Conservation (phyloP, 1,139 yeast genomes). For the Lizanozyma gosingica region DNA sequence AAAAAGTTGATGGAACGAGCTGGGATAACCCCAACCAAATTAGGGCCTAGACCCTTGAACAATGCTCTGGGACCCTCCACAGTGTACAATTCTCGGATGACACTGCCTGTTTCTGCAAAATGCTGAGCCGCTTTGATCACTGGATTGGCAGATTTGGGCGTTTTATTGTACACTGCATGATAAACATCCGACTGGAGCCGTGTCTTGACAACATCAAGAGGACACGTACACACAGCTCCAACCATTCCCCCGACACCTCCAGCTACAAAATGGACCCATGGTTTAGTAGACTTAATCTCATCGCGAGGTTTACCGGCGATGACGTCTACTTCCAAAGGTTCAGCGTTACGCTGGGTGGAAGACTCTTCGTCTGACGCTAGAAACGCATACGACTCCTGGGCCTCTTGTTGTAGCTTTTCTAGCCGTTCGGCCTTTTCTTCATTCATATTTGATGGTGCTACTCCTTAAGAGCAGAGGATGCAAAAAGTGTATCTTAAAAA, state of each 20-base stretch:
- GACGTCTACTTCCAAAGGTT: constrained; percentile 14
- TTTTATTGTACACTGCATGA: constrained; percentile 28
- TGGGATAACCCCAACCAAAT: constrained; percentile 96
- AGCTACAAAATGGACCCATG: constrained; percentile 98
- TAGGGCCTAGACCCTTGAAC: constrained; percentile 94
- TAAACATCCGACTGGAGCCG: constrained; percentile 85
- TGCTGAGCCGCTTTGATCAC: constrained; percentile 50
- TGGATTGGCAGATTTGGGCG: constrained; percentile 33
- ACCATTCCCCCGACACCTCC: constrained; percentile 98
- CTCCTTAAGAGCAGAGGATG: too few species aligned
- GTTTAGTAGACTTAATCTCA: constrained; percentile 36
- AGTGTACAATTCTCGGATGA: constrained; percentile 56
- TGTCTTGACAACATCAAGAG: constrained; percentile 94
- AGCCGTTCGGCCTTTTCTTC: constrained; percentile 4
- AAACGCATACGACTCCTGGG: constrained; percentile 49
- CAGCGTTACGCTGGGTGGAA: constrained; percentile 31
- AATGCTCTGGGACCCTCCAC: constrained; percentile 80
- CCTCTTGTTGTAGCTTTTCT: constrained; percentile 40
- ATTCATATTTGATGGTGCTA: too few species aligned
- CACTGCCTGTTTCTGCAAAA: constrained; percentile 73
- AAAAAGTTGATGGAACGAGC: constrained; percentile 95
- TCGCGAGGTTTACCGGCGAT: constrained; percentile 3
- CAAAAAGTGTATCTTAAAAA: too few species aligned
- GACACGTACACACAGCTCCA: constrained; percentile 90
- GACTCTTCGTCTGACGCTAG: constrained; percentile 68